Conservation (phyloP, 2,329 filamentous ascomycete species). For the Neophaeococcomyces aloes region DNA sequence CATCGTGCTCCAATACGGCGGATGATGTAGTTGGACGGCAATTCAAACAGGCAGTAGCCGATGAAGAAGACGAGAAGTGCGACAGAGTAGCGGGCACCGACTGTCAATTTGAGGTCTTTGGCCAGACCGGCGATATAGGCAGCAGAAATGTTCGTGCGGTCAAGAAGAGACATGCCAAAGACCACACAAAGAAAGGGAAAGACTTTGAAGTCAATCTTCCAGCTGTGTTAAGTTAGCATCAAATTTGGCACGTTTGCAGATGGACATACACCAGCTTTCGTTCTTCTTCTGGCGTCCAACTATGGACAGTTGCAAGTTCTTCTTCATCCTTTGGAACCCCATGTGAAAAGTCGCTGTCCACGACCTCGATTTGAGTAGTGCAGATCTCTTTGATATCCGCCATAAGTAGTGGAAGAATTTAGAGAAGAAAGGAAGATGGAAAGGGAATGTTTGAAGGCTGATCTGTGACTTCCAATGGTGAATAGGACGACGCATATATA, state of each 20-base stretch:
- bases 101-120: slow-evolving; percentile 23
- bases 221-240: neutral
- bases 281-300: slow-evolving; percentile 8
- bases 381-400: neutral
- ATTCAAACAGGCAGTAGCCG: slow-evolving; percentile 60
- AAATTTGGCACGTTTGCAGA: neutral
- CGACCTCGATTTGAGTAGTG: neutral
- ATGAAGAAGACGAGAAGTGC: slow-evolving; percentile 64
- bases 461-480: too few relatives aligned
- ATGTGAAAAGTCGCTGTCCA: neutral
- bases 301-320: neutral
- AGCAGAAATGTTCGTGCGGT: slow-evolving; percentile 64
- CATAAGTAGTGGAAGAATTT: neutral
- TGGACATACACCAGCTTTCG: slow-evolving; percentile 7
- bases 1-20: slow-evolving; percentile 48
- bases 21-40: slow-evolving; percentile 57
- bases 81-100: slow-evolving; percentile 32
- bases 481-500: too few relatives aligned
- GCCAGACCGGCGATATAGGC: slow-evolving; percentile 56
- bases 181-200: slow-evolving; percentile 13
- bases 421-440: neutral
- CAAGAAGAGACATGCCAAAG: slow-evolving; percentile 54
- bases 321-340: slow-evolving; percentile 8
- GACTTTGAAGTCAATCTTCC: slow-evolving; percentile 11
- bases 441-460: too few relatives aligned